Evolutionary conservation across 148 eudicot species (phyloP), one percentile per base, ranked within the genome.

Genomic region (Suaeda aralocaspica): DNA sequence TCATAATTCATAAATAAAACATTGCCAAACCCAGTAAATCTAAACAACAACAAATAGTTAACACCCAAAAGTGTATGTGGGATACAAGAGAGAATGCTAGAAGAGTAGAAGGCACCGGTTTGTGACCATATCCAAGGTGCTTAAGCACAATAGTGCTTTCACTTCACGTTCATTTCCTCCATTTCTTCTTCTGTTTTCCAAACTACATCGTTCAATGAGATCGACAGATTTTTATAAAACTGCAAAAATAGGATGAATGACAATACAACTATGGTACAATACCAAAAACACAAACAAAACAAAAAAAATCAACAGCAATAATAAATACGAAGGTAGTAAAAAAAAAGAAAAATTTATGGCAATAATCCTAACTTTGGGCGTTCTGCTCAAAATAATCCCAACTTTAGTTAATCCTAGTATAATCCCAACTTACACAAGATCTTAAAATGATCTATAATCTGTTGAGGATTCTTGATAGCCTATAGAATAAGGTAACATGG

Each of bases 121-220:
- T 18, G n/a, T 10, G 29, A 25, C 22, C 31, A 41, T 73, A 15
- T 2, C 59, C 5, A 48, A 19, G 26, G n/a, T n/a, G n/a, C 66
- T 15, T 25, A 26, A 42, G 64, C 12, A 33, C 13, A 22, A 36
- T 2, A 51, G 41, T 30, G 21, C 28, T 42, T 65, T 70, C 70
- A 76, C 29, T 70, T 62, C 22, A 19, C 42, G n/a, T 67, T 55
- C 14, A 48, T 56, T 49, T 74, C 77, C 71, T 85, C 86, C 98
- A 92, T 87, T 31, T 92, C 94, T 50, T 92, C 96, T 67, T 88
- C 98, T 0, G 96, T 90, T 88, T 90, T 92, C 98, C 98, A 92
- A 9, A 92, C 98, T 22, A 92, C 94, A 66, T 88, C 92, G 67
- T 85, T 79, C 16, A 92, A 88, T 72, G 89, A 74, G 59, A 84